Conservation (phyloP, 805 yeast species). For the Yarrowia sp. region DNA sequence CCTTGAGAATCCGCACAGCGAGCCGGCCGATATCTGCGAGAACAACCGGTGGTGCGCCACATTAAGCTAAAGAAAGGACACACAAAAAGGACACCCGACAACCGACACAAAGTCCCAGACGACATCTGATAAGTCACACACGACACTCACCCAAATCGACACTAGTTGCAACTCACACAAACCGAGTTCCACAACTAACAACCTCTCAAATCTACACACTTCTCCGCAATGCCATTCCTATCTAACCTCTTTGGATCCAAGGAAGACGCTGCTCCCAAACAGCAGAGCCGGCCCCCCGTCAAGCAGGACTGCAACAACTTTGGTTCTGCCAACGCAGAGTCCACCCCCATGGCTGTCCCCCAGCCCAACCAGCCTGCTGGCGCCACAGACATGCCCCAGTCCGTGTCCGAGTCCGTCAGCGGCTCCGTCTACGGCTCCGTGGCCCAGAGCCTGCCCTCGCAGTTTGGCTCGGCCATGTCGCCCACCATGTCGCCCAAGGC, state of each 20-base stretch:
- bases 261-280: constrained; percentile 1
- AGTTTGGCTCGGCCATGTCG: constrained; percentile 37
- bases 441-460: constrained; percentile 28
- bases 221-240: constrained; percentile 25
- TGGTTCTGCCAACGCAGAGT: constrained; percentile 36
- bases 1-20: constrained; percentile 17
- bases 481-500: constrained; percentile 39
- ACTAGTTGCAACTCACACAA: not conserved
- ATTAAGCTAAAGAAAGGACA: too few relatives aligned
- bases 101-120: too few relatives aligned
- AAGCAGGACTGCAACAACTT: constrained; percentile 29
- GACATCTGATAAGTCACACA: not conserved
- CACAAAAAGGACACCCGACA: too few relatives aligned
- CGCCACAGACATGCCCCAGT: not conserved
- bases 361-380: constrained; percentile 17
- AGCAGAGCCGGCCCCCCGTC: constrained; percentile 29
- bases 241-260: constrained; percentile 35
- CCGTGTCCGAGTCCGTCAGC: constrained; percentile 23
- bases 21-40: not conserved
- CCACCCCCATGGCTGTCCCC: constrained; percentile 38
- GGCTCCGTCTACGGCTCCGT: constrained; percentile 37
- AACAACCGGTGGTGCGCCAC: too few relatives aligned
- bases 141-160: not conserved
- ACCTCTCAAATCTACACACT: not conserved
- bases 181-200: not conserved